These are phyloP conservation scores for Chaetomidium leptoderma DNA, from an alignment of 495 filamentous ascomycete species.

Conservation along the genomic window DNA sequence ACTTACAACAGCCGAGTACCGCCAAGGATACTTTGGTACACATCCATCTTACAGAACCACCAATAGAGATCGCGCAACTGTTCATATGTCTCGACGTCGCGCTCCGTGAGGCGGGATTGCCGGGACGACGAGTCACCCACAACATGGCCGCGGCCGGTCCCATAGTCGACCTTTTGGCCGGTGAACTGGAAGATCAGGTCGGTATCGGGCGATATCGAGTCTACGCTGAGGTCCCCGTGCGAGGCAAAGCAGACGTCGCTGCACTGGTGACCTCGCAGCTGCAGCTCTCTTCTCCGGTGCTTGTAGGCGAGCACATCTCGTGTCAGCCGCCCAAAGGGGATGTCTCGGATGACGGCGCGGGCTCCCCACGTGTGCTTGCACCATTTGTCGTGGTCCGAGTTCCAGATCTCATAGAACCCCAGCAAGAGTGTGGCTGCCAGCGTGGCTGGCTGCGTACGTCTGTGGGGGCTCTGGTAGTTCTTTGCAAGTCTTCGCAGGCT, in stretches of 20 bases:
- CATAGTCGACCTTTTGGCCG: slow-evolving; percentile 34
- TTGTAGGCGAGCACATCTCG: slow-evolving; percentile 59
- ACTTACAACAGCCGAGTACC: slow-evolving; percentile 80
- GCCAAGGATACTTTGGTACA: slow-evolving; percentile 84
- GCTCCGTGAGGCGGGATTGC: slow-evolving; percentile 42
- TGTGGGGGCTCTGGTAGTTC: slow-evolving; percentile 63
- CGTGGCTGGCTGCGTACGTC: slow-evolving; percentile 74
- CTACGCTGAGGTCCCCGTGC: slow-evolving; percentile 18
- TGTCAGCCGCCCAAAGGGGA: slow-evolving; percentile 69
- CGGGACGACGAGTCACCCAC: not conserved
- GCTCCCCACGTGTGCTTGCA: slow-evolving; percentile 85
- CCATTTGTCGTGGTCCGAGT: slow-evolving; percentile 94
- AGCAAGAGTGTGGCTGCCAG: slow-evolving; percentile 84
- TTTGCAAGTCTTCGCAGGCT: slow-evolving; percentile 71
- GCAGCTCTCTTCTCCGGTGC: slow-evolving; percentile 35
- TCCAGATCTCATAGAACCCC: slow-evolving; percentile 91
- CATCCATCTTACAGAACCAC: slow-evolving; percentile 95
- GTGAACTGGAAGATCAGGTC: slow-evolving; percentile 37
- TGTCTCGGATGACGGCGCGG: slow-evolving; percentile 74
- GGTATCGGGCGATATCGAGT: slow-evolving; percentile 33
- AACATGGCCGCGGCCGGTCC: slow-evolving; percentile 24
- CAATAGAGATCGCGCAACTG: slow-evolving; percentile 85
- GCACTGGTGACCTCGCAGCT: slow-evolving; percentile 24
- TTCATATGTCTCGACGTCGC: slow-evolving; percentile 73
- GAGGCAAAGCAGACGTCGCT: slow-evolving; percentile 19